Conservation (phyloP, 176 grass and related monocot genomes). For the Leersia perrieri region DNA sequence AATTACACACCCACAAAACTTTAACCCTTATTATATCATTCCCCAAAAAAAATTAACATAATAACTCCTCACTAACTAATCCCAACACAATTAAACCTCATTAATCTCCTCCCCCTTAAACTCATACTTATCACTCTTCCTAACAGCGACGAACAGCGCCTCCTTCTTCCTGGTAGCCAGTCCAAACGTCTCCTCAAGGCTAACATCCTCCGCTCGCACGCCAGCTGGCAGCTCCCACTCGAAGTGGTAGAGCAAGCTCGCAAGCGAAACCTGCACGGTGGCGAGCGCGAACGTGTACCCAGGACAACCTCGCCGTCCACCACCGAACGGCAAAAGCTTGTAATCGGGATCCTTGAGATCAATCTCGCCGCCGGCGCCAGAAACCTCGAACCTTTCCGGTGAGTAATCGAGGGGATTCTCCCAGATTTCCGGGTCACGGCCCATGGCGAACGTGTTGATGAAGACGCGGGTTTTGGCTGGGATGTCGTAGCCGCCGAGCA, state of each 20-base stretch:
- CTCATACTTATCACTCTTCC: slow-evolving; percentile 10
- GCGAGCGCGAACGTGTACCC: slow-evolving; percentile 51
- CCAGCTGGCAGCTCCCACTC: slow-evolving; percentile 45
- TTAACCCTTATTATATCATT: not conserved
- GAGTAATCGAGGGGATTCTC: slow-evolving; percentile 36
- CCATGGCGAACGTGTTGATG: slow-evolving; percentile 56
- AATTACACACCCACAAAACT: not conserved
- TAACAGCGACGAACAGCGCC: slow-evolving; percentile 34
- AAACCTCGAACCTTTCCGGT: slow-evolving; percentile 49
- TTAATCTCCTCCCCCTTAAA: slow-evolving; percentile 35
- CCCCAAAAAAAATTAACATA: not conserved
- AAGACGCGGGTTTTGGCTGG: slow-evolving; percentile 41
- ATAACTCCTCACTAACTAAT: not conserved
- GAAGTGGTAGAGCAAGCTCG: slow-evolving; percentile 54
- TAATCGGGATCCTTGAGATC: slow-evolving; percentile 47
- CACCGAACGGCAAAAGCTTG: slow-evolving; percentile 56
- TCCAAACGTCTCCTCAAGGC: slow-evolving; percentile 40
- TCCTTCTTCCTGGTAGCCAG: slow-evolving; percentile 50
- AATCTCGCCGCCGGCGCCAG: slow-evolving; percentile 11
- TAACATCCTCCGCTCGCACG: slow-evolving; percentile 47
- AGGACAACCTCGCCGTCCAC: slow-evolving; percentile 41
- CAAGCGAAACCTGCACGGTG: slow-evolving; percentile 33
- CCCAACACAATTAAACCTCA: slow-evolving; percentile 16
- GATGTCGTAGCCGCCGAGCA: slow-evolving; percentile 49
- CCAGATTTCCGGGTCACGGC: slow-evolving; percentile 45